phyloP scores from a whole-genome alignment of 2,329 filamentous ascomycete species.

The Monosporascus sp. region DNA sequence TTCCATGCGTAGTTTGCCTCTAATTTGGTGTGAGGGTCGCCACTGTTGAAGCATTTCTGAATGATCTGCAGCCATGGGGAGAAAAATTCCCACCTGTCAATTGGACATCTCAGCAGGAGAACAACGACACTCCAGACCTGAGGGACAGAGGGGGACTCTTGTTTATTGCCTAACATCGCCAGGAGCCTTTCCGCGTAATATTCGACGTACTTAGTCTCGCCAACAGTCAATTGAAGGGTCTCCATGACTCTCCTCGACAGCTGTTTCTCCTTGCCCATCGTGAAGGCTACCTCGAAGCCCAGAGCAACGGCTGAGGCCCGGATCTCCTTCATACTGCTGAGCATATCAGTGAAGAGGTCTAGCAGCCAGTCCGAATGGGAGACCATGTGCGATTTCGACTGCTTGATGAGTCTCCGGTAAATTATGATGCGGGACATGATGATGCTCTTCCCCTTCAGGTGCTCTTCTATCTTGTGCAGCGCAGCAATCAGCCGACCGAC shows the following conservation, averaged over 20 bases:
- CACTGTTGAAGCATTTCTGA: constrained; percentile 77
- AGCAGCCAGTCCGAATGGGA: constrained; percentile 72
- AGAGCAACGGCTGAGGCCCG: constrained; percentile 68
- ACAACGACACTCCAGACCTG: constrained; percentile 85
- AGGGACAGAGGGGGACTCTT: constrained; percentile 63
- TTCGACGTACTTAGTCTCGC: constrained; percentile 60
- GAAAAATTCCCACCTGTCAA: constrained; percentile 68
- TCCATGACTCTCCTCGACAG: constrained; percentile 63
- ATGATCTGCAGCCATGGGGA: constrained; percentile 72
- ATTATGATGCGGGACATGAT: constrained; percentile 71
- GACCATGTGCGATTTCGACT: constrained; percentile 66
- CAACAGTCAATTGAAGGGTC: constrained; percentile 53
- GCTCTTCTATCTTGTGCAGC: constrained; percentile 67
- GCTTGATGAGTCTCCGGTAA: constrained; percentile 70
- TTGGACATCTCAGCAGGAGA: constrained; percentile 65
- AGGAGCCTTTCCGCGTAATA: constrained; percentile 64
- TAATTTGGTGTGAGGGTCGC: constrained; percentile 62
- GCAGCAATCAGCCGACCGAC: constrained; percentile 65
- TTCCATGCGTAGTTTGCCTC: constrained; percentile 85
- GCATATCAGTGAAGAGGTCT: constrained; percentile 75
- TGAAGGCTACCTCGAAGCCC: constrained; percentile 64
- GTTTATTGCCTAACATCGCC: constrained; percentile 61
- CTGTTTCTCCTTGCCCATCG: constrained; percentile 63
- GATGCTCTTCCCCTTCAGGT: constrained; percentile 75
- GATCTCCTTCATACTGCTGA: constrained; percentile 73